Evolutionary conservation across 495 filamentous ascomycete genomes (phyloP).

Genomic region (Neurospora sp.): DNA sequence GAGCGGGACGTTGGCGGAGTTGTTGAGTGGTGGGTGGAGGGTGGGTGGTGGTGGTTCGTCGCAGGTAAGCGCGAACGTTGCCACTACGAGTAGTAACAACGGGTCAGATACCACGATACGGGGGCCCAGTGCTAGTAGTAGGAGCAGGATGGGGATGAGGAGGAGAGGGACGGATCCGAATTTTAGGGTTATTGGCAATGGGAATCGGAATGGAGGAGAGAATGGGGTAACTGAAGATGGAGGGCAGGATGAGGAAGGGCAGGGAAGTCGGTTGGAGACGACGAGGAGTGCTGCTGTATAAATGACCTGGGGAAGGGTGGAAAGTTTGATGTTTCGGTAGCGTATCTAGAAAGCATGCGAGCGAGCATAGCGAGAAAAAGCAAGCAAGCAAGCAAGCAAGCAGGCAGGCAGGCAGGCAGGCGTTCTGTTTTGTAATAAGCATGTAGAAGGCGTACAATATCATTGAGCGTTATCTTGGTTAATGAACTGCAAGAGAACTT

Average conservation of each 20-base stretch:
- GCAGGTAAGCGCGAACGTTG: not conserved
- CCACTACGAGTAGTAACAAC: not conserved
- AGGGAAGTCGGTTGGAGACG: not conserved
- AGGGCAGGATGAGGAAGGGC: not conserved
- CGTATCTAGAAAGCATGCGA: not conserved
- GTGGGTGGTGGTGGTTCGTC: not conserved
- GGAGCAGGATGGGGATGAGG: not conserved
- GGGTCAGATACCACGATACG: not conserved
- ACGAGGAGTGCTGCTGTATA: not conserved
- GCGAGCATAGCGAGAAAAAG: not conserved
- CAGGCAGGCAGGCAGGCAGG: not conserved
- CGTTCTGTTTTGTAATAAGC: not conserved
- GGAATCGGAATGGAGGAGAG: not conserved
- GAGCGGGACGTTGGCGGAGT: conserved; percentile 38
- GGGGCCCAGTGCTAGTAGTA: not conserved
- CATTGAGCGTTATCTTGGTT: not conserved
- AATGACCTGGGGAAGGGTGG: not conserved
- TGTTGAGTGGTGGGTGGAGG: conserved; percentile 21
- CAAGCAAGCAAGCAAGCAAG: not conserved
- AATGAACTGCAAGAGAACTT: not conserved
- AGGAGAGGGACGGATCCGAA: not conserved
- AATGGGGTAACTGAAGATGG: not conserved
- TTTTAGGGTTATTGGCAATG: not conserved
- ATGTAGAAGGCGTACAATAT: not conserved
- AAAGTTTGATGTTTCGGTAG: not conserved